Conservation (phyloP, 2,329 filamentous ascomycete genomes). For the Neoascochyta sp. region DNA sequence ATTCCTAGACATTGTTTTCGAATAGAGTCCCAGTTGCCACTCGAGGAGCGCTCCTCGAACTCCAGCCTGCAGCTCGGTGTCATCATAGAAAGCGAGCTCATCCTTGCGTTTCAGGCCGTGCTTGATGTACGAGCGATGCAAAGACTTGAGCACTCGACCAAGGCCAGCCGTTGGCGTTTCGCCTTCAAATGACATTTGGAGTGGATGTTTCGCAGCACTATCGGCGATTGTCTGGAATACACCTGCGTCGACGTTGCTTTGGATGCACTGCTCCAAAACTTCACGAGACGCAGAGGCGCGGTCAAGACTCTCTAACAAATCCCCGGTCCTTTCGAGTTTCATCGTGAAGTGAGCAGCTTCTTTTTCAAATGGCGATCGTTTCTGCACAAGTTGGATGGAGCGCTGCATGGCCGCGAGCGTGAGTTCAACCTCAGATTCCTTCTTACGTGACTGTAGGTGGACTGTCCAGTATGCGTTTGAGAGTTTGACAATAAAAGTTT, state of each 20-base stretch:
- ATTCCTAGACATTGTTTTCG: slow-evolving; percentile 27
- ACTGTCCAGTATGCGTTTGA: slow-evolving; percentile 70
- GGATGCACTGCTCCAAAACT: slow-evolving; percentile 59
- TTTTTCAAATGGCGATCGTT: slow-evolving; percentile 53
- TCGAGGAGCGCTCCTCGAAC: slow-evolving; percentile 42
- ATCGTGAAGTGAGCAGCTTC: slow-evolving; percentile 57
- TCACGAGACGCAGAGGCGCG: slow-evolving; percentile 56
- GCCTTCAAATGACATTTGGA: slow-evolving; percentile 53
- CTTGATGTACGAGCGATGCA: slow-evolving; percentile 52
- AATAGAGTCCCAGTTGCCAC: slow-evolving; percentile 39
- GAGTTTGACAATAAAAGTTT: slow-evolving; percentile 55
- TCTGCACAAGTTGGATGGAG: slow-evolving; percentile 61
- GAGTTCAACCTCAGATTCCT: slow-evolving; percentile 42
- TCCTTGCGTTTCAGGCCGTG: slow-evolving; percentile 47
- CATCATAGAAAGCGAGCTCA: slow-evolving; percentile 46
- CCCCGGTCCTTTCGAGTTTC: slow-evolving; percentile 66
- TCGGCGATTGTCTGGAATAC: slow-evolving; percentile 54
- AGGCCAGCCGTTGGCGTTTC: slow-evolving; percentile 52
- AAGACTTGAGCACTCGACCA: slow-evolving; percentile 57
- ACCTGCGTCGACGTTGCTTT: slow-evolving; percentile 58
- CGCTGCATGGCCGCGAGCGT: slow-evolving; percentile 58
- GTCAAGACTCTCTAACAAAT: slow-evolving; percentile 54
- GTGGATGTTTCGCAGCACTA: slow-evolving; percentile 49
- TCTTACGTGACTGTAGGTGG: slow-evolving; percentile 52
- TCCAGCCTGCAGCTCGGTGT: slow-evolving; percentile 20